These are phyloP conservation scores for Plasmodiophora brassicae DNA, from an alignment of 208 protist genomes.

Conservation along the genomic window DNA sequence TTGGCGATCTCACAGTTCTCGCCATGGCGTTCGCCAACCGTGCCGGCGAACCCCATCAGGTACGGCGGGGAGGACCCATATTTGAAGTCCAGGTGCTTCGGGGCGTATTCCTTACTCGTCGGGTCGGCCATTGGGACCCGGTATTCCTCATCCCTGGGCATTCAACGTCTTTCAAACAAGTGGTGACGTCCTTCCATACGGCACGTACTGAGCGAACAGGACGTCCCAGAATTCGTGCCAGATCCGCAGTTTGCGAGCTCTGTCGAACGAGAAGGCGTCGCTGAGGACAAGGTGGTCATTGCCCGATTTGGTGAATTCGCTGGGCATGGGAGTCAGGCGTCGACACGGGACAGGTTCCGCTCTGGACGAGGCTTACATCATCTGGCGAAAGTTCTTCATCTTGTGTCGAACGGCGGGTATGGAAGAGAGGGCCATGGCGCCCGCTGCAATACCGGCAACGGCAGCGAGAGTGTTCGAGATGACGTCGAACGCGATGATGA, in stretches of 20 bases:
- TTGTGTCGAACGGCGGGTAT: not conserved
- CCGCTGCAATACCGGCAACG: not conserved
- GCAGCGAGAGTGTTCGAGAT: not conserved
- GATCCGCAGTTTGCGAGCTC: constrained; percentile 12
- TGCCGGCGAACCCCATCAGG: not conserved
- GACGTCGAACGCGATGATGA: not conserved
- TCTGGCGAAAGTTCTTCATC: not conserved
- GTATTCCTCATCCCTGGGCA: not conserved
- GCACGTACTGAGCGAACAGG: not conserved
- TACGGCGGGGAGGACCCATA: not conserved
- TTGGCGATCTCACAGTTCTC: not conserved
- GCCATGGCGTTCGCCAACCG: not conserved
- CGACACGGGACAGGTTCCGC: too few relatives aligned
- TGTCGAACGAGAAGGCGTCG: not conserved
- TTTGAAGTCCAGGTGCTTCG: constrained; percentile 16
- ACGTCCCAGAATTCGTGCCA: constrained; percentile 34
- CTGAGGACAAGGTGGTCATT: not conserved
- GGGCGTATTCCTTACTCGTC: not conserved
- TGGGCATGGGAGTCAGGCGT: not conserved
- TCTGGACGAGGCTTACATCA: not conserved
- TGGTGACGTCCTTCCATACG: too few relatives aligned
- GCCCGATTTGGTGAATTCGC: not conserved
- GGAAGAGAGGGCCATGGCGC: not conserved
- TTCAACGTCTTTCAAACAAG: not conserved
- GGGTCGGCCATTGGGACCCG: not conserved